Conservation (phyloP, 2,329 filamentous ascomycete genomes). For the Endothia cerciana region DNA sequence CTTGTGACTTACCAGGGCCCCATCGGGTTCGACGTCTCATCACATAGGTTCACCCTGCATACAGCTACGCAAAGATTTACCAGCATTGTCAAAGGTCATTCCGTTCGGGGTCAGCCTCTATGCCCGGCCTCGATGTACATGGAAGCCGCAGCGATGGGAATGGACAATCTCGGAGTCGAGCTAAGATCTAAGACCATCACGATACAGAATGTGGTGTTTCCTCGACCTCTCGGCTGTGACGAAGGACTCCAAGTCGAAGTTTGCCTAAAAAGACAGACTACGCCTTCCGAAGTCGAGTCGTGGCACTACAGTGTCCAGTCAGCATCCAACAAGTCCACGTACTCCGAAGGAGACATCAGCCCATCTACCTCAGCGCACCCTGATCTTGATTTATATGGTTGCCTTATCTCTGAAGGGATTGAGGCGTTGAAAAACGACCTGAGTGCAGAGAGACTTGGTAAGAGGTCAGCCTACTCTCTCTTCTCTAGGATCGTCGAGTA, state of each 20-base stretch:
- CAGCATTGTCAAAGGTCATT: too few species aligned
- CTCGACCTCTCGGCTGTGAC: not conserved
- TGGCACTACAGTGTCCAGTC: not conserved
- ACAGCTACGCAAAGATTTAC: not conserved
- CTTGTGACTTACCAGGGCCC: not conserved
- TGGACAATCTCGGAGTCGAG: not conserved
- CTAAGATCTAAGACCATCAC: not conserved
- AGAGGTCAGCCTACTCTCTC: not conserved
- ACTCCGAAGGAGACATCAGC: not conserved
- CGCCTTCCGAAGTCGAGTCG: not conserved
- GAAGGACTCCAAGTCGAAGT: not conserved
- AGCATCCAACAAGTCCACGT: not conserved
- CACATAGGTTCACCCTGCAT: not conserved
- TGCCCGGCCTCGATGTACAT: constrained; percentile 3
- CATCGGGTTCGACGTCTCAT: too few species aligned
- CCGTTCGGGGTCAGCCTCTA: too few species aligned
- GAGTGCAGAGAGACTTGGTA: not conserved
- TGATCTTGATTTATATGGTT: not conserved
- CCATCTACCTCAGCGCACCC: not conserved
- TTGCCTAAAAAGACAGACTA: not conserved
- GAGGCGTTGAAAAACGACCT: not conserved
- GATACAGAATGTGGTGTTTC: not conserved
- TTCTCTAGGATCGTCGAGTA: constrained; percentile 1
- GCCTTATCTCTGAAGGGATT: not conserved
- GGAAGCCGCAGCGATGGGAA: not conserved